Base-by-base conservation (phyloP, 352 stramenopile genomes). In the Phytophthora chlamydospora region DNA sequence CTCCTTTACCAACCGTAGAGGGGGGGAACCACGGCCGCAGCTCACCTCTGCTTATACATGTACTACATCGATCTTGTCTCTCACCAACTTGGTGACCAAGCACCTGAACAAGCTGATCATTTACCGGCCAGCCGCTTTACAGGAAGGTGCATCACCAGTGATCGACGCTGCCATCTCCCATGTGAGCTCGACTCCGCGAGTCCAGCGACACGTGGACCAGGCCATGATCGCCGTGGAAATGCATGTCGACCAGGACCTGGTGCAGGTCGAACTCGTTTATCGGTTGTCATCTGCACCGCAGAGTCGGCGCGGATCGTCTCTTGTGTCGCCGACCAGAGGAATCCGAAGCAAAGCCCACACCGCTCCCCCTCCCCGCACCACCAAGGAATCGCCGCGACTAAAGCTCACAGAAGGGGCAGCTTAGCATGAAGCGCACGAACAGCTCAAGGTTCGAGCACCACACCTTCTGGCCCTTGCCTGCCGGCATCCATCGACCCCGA, bases 1-100 rank as follows among this genome's bases (percentile, higher is more conserved):
- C 57, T 60, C 40, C 48, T 66, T 19, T 66, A 66, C 40, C 42
- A 59, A 48, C 21, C 39, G 40, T 43, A 63, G 36, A 48, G 43
- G 43, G 32, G 16, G 7, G 43, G n/a, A n/a, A 49, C 16, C 16
- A 24, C 14, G 52, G 41, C 12, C 29, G 9, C 34, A 43, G 10
- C 32, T 17, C 36, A 58, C 21, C 47, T 58, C 49, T 35, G 38
- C 32, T 35, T 29, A 17, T 49, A 41, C 47, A 16, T 17, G 47
- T 46, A 32, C 5, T 41, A 42, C 16, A 33, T 11, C 32, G 11
- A 21, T 12, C 17, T 39, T 41, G 45, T 16, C 40, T 34, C 21
- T 27, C 29, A 36, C n/a, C 17, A 13, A n/a, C n/a, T n/a, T n/a
- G n/a, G n/a, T n/a, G n/a, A 41, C 17, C 11, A 17, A 36, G 50